Base-by-base conservation (phyloP, 495 filamentous ascomycete genomes). In the Hyaloscypha variabilis region DNA sequence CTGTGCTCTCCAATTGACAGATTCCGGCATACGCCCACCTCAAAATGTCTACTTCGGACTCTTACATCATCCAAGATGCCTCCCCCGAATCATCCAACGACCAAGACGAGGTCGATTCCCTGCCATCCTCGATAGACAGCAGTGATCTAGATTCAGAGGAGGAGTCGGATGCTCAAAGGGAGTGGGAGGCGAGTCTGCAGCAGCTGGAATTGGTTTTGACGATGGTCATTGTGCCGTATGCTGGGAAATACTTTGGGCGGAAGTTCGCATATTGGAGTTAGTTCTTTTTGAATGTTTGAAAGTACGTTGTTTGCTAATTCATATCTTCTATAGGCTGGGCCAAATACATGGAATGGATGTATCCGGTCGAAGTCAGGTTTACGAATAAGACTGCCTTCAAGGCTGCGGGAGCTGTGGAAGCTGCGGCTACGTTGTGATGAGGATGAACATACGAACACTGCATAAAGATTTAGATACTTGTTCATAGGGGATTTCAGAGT, bases 231-330 rank as follows among this genome's bases (percentile, higher is more conserved):
- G 89, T 98, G 42, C 95, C 95, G 21, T 97, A 94, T 74, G 77
- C 92, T 58, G 95, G 95, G 24, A 98, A 97, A 75, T 97, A 92
- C 76, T 81, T 97, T 70, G 95, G 95, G 46, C 83, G 95, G 75
- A 92, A 88, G 77, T 96, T 92, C 80, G 95, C 95, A 58, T 98
- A 97, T 77, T 97, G 93, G 93, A 90, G 95, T 98, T 76, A 72
- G 89, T 85, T 13, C 17, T 13, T 28, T 23, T 52, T 8, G 8
- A 26, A 24, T 52, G 2, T 21, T 59, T 46, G 36, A 0, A 17
- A 3, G 25, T 57, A 29, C 24, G 13, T 28, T 23, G 23, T 24
- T 17, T 63, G 55, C 67, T 69, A 60, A 69, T 57, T 29, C 17
- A 10, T 17, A 36, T n/a, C 56, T 24, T 82, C 55, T 39, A 59